Percentiles rank a stretch among this genome's conserved stretches.
These are phyloP conservation scores for Podila verticillata DNA, from an alignment of 192 early-diverging fungal genomes.

Conservation along the genomic window DNA sequence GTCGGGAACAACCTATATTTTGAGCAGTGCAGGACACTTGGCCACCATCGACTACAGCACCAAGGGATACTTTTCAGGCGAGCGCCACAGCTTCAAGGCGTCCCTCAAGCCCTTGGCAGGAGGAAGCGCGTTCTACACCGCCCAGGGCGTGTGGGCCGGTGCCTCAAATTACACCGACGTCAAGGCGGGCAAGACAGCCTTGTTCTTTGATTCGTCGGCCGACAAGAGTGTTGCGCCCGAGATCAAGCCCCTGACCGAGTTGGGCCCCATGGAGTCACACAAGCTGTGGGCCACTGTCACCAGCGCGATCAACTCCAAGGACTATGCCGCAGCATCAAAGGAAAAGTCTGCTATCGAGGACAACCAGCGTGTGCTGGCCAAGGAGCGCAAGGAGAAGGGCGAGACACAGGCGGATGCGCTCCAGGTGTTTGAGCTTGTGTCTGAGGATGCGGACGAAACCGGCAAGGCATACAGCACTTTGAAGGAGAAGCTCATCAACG, in stretches of 20 bases:
- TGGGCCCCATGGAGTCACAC: slow-evolving; percentile 72
- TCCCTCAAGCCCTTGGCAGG: slow-evolving; percentile 50
- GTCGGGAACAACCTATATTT: slow-evolving; percentile 42
- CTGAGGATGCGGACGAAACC: slow-evolving; percentile 40
- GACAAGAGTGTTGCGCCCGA: slow-evolving; percentile 63
- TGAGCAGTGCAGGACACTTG: slow-evolving; percentile 31
- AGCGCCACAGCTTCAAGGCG: slow-evolving; percentile 81
- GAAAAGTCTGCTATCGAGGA: slow-evolving; percentile 80
- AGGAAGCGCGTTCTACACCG: slow-evolving; percentile 28
- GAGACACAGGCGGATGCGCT: slow-evolving; percentile 49
- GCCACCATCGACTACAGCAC: slow-evolving; percentile 77
- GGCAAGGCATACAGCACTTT: slow-evolving; percentile 30
- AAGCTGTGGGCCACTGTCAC: slow-evolving; percentile 76
- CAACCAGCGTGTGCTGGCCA: slow-evolving; percentile 68
- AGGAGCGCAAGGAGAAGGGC: slow-evolving; percentile 64
- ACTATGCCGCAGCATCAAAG: slow-evolving; percentile 73
- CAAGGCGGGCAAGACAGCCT: slow-evolving; percentile 55
- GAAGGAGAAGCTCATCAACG: slow-evolving; percentile 25
- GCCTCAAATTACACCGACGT: slow-evolving; percentile 66
- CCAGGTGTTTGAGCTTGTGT: slow-evolving; percentile 37
- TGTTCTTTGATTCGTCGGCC: slow-evolving; percentile 69
- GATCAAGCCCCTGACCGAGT: slow-evolving; percentile 66
- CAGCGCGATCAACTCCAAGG: slow-evolving; percentile 69
- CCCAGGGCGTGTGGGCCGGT: slow-evolving; percentile 75
- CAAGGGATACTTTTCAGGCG: slow-evolving; percentile 83